phyloP scores from a whole-genome alignment of 805 yeast genomes.

The Candida taoyuanica region DNA sequence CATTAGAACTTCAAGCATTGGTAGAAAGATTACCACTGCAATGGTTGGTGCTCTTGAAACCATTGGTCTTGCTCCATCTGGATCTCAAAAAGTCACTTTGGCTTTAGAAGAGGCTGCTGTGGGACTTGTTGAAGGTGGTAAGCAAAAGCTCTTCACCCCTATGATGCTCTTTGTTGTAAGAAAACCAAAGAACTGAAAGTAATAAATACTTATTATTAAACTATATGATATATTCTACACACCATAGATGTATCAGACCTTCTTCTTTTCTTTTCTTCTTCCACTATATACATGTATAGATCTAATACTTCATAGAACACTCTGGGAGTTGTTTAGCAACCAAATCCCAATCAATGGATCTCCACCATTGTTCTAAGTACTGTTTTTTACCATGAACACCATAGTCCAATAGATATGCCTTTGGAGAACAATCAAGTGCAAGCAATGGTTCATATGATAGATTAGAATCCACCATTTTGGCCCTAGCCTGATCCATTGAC shows the following conservation, averaged over 20 bases:
- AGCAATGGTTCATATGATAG: slow-evolving; percentile 50
- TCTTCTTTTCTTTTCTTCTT: too few species aligned
- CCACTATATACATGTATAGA: too few species aligned
- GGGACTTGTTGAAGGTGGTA: slow-evolving; percentile 91
- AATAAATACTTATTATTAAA: not conserved
- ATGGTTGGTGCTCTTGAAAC: slow-evolving; percentile 79
- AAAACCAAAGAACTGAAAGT: slow-evolving; percentile 52
- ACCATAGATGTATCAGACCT: too few species aligned
- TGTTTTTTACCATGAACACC: slow-evolving; percentile 70
- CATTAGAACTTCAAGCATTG: slow-evolving; percentile 81
- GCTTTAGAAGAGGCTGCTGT: slow-evolving; percentile 98
- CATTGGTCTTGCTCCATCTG: slow-evolving; percentile 87
- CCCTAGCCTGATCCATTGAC: slow-evolving; percentile 34
- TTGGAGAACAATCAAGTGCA: slow-evolving; percentile 69
- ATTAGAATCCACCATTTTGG: slow-evolving; percentile 20
- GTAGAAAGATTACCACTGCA: slow-evolving; percentile 81
- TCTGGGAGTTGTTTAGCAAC: slow-evolving; percentile 38
- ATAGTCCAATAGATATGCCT: slow-evolving; percentile 65
- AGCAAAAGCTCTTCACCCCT: slow-evolving; percentile 86
- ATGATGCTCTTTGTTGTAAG: slow-evolving; percentile 91
- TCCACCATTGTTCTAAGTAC: slow-evolving; percentile 64
- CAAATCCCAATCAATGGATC: slow-evolving; percentile 67
- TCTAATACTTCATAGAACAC: too few species aligned
- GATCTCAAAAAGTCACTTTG: slow-evolving; percentile 80
- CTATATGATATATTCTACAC: not conserved